These are phyloP conservation scores for Solanum piurae DNA, from an alignment of 257 asterid species.

Conservation along the genomic window DNA sequence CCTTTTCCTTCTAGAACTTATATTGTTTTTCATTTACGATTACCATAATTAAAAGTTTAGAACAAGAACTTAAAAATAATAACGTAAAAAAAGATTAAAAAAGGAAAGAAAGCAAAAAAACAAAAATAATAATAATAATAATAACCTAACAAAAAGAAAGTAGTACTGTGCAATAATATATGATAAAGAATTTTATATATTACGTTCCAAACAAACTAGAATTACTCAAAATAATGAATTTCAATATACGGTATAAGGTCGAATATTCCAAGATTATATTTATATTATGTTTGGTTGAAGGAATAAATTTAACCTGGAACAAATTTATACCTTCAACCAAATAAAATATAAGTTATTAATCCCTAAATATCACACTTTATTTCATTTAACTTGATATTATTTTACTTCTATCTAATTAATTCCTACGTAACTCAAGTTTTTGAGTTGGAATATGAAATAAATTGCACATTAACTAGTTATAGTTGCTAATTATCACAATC, in stretches of 20 bases:
- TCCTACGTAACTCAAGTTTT: background rate
- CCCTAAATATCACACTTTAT: background rate
- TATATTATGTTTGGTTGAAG: background rate
- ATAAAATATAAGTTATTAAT: no score
- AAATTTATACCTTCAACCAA: background rate
- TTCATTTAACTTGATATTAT: background rate
- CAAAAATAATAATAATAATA: no score
- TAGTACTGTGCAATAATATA: background rate
- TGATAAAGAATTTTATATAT: background rate
- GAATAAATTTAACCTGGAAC: no score
- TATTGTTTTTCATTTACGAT: background rate
- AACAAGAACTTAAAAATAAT: background rate
- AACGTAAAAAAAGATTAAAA: background rate
- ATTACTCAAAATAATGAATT: background rate
- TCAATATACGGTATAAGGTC: background rate
- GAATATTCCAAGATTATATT: no score
- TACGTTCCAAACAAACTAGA: background rate
- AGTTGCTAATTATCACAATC: background rate
- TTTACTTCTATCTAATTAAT: rapidly evolving
- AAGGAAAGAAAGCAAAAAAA: background rate
- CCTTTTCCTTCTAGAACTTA: background rate
- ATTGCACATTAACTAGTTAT: background rate
- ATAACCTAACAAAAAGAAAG: background rate
- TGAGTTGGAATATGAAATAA: no score
- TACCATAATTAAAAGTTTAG: background rate